Conservation (phyloP, 768 basidiomycete genomes). For the Suillus decipiens region DNA sequence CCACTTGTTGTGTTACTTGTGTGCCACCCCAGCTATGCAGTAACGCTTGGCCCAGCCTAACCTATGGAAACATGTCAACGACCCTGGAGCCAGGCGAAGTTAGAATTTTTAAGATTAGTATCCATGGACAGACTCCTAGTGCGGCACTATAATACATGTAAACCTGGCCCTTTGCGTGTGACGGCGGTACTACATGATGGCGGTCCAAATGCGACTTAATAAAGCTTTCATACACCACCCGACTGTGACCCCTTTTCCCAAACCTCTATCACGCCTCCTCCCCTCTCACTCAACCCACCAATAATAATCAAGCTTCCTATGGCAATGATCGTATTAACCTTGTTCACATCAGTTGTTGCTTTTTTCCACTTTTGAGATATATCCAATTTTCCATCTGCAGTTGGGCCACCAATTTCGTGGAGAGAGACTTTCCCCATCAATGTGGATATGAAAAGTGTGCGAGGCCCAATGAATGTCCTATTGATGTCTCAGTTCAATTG, state of each 20-base stretch:
- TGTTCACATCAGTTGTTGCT: conserved; percentile 46
- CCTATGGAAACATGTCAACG: no score
- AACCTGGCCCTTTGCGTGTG: background rate
- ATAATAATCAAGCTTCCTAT: conserved; percentile 52
- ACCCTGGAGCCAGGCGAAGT: no score
- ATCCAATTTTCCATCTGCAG: conserved; percentile 38
- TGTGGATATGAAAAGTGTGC: conserved; percentile 51
- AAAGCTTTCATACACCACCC: background rate
- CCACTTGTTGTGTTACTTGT: no score
- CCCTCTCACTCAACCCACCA: conserved; percentile 60
- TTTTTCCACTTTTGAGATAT: conserved; percentile 49
- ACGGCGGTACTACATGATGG: background rate
- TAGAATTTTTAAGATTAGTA: background rate
- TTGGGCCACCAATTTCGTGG: conserved; percentile 46
- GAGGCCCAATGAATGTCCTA: conserved; percentile 53
- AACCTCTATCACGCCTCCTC: conserved; percentile 64
- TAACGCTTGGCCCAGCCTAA: no score
- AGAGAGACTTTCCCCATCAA: conserved; percentile 39
- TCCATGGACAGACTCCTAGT: background rate
- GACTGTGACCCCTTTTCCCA: conserved; percentile 40
- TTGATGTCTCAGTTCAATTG: background rate
- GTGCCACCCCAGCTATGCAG: no score
- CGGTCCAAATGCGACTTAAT: background rate
- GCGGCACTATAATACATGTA: no score
- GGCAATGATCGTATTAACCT: conserved; percentile 64